phyloP scores from a whole-genome alignment of 2,329 filamentous ascomycete genomes.

The Aspergillus unguis region DNA sequence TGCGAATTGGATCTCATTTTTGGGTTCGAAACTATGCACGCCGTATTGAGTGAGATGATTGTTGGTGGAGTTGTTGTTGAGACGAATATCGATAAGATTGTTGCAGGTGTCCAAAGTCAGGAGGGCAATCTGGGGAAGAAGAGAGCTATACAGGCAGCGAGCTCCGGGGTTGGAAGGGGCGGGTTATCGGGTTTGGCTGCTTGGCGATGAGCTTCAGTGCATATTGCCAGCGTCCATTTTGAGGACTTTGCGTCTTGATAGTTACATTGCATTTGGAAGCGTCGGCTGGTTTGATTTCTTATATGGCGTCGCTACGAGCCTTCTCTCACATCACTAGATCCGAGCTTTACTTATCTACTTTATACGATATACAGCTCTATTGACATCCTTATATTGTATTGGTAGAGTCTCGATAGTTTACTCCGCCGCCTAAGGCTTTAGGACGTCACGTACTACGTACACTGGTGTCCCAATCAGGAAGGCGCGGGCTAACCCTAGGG shows the following conservation, averaged over 20 bases:
- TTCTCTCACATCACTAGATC: too few relatives aligned
- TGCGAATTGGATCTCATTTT: conserved; percentile 98
- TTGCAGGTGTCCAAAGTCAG: conserved; percentile 69
- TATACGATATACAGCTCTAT: too few relatives aligned
- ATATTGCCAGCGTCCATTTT: neutral
- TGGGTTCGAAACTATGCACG: conserved; percentile 96
- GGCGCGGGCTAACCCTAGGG: conserved; percentile 18
- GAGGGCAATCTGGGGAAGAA: conserved; percentile 43
- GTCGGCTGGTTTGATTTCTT: neutral
- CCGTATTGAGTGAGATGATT: conserved; percentile 87
- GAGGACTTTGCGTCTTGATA: neutral
- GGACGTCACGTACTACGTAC: neutral
- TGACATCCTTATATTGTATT: too few relatives aligned
- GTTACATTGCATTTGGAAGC: neutral
- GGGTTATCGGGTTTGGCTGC: conserved; percentile 39
- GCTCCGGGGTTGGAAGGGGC: conserved; percentile 35
- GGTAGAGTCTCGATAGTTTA: too few relatives aligned
- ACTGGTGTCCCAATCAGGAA: neutral
- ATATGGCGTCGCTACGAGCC: neutral
- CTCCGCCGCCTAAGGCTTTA: too few relatives aligned
- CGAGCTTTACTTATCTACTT: too few relatives aligned
- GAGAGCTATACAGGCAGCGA: conserved; percentile 43
- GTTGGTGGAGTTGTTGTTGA: conserved; percentile 93
- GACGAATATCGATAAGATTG: conserved; percentile 82
- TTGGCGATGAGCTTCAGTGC: conserved; percentile 31